Evolutionary conservation across 2,329 filamentous ascomycete species (phyloP), one percentile per base, ranked within the genome.

Genomic region (Fusarium sp.): DNA sequence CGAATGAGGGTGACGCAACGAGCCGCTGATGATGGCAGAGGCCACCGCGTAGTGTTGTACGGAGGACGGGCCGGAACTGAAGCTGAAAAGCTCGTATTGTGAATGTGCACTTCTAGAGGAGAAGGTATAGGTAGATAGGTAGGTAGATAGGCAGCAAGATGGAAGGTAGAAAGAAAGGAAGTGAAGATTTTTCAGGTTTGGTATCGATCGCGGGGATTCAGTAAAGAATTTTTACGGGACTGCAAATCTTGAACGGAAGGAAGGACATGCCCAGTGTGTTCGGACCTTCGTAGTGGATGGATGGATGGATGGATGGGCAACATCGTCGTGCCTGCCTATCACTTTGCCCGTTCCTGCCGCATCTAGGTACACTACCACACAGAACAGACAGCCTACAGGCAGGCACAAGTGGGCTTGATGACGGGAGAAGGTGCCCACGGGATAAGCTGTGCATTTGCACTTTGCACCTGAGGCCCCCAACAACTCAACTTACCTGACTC

Each of bases 1-100:
- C 58, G 44, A 56, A 62, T 62, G 64, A 65, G 58, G 40, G 38
- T 62, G 56, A 70, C 68, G 59, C 55, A 64, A 58, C 62, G 60
- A 62, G 51, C 69, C 57, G 49, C 51, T 49, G 35, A 67, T 62
- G 42, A 64, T 66, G 46, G 27, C 51, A 49, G 20, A 51, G 46
- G 29, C 20, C 68, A 64, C 58, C 35, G 35, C 42, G 22, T 46
- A 66, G 59, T 44, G 67, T 69, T 29, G 55, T 35, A 72, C 68
- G 49, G 61, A 51, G 66, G 49, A 40, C 27, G 64, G 42, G 40
- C 51, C 56, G 56, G 40, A 51, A 51, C 53, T 31, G 24, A 33
- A 38, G 40, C 59, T 61, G 70, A 74, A 49, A n/a, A 58, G 24
- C 35, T 63, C 36, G 60, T 42, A 42, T 63, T 56, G 31, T 38